These are phyloP conservation scores for Candida smagusa DNA, from an alignment of 1,139 yeast species.

Conservation along the genomic window DNA sequence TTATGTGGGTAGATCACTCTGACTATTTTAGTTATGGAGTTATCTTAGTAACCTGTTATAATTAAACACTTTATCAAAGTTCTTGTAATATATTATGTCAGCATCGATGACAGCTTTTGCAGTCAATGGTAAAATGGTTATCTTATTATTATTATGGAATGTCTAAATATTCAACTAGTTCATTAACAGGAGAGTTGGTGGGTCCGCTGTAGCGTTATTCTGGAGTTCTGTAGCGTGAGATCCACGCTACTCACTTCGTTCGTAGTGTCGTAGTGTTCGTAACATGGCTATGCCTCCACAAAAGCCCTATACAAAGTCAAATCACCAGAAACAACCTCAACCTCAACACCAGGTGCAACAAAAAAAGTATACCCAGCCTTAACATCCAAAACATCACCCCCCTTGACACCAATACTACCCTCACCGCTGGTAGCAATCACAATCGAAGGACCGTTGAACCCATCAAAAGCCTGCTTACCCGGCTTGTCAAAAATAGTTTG, in stretches of 20 bases:
- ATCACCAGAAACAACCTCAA: slow-evolving; percentile 53
- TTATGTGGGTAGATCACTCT: no score
- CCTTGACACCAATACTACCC: slow-evolving; percentile 54
- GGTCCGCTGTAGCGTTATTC: no score
- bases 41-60: no score
- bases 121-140: no score
- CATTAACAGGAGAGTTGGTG: no score
- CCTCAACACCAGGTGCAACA: slow-evolving; percentile 71
- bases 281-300: slow-evolving; percentile 63
- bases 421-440: slow-evolving; percentile 78
- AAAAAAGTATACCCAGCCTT: slow-evolving; percentile 77
- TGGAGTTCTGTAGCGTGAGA: no score
- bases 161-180: background rate
- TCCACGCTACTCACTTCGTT: background rate
- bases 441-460: slow-evolving; percentile 83
- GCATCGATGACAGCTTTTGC: no score
- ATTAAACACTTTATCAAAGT: no score
- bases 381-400: slow-evolving; percentile 42
- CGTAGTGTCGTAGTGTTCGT: no score
- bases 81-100: no score
- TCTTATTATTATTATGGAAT: slow-evolving; percentile 1
- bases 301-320: slow-evolving; percentile 86
- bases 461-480: slow-evolving; percentile 49
- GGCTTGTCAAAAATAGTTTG: slow-evolving; percentile 57
- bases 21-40: no score